These are phyloP conservation scores for Starmerella powellii DNA, from an alignment of 805 yeast genomes.

Conservation along the genomic window DNA sequence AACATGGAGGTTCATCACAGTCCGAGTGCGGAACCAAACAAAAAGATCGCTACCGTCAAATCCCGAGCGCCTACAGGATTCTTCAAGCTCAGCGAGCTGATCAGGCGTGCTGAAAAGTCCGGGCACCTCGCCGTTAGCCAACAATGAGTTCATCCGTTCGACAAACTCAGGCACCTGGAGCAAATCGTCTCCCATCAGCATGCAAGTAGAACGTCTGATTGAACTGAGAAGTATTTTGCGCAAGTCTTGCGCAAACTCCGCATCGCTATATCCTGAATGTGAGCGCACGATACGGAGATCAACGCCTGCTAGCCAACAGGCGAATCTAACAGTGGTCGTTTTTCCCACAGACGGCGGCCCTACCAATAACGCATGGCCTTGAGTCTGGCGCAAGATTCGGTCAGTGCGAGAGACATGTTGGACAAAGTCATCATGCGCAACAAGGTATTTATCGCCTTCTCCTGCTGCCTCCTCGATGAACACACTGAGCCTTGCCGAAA, in stretches of 20 bases:
- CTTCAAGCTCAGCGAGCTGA: slow-evolving; percentile 11
- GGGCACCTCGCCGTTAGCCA: slow-evolving; percentile 87
- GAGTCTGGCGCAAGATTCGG: slow-evolving; percentile 68
- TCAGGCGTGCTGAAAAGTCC: slow-evolving; percentile 58
- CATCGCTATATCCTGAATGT: slow-evolving; percentile 40
- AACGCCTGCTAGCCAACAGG: slow-evolving; percentile 82
- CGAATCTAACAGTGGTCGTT: slow-evolving; percentile 63
- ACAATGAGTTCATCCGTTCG: slow-evolving; percentile 83
- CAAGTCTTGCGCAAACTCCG: slow-evolving; percentile 57
- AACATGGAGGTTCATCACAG: slow-evolving; percentile 66
- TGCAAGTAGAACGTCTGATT: slow-evolving; percentile 35
- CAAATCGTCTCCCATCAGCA: slow-evolving; percentile 70
- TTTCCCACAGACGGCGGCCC: slow-evolving; percentile 80
- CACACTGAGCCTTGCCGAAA: slow-evolving; percentile 49
- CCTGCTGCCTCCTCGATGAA: slow-evolving; percentile 65
- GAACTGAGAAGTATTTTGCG: slow-evolving; percentile 39
- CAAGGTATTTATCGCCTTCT: slow-evolving; percentile 38
- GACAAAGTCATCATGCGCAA: slow-evolving; percentile 56
- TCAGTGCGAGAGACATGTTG: slow-evolving; percentile 71
- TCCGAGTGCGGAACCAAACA: slow-evolving; percentile 58
- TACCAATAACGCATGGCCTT: slow-evolving; percentile 78
- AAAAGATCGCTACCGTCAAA: slow-evolving; percentile 42
- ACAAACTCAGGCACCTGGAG: slow-evolving; percentile 65
- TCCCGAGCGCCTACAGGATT: slow-evolving; percentile 8
- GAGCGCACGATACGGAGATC: slow-evolving; percentile 48